Evolutionary conservation across 1,139 yeast genomes (phyloP), one percentile per base, ranked within the genome.

Genomic region (Chernovozyma aurita): DNA sequence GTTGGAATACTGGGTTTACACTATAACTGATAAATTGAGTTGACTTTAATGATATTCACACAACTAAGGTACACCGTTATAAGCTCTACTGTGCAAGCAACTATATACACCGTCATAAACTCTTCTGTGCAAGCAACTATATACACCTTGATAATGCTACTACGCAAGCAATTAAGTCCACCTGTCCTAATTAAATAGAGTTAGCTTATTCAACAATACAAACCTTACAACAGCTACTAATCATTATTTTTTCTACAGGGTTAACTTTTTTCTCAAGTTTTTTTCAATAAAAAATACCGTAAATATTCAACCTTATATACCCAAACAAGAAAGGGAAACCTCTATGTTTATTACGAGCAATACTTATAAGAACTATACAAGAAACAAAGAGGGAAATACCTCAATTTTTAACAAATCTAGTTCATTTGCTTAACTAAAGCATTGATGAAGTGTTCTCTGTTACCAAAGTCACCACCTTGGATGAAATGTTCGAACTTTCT

Each of bases 401-500:
- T 20, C 22, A 6, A 7, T 20, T 7, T 20, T 20, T 6, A 20
- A 20, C 22, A 20, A 20, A 20, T 20, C 73, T 83, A 85, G 88
- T 84, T 85, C 95, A 85, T 86, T 70, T 94, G 87, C 81, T 90
- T 88, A 70, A 92, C 90, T 74, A 94, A 85, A 71, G 86, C 85
- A 83, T 92, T 92, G 77, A 92, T 92, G 87, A 79, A 84, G 66
- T 90, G 86, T 78, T 92, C 98, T 76, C 97, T 88, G 95, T 92
- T 90, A 82, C 98, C 98, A 71, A 90, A 80, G 76, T 96, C 85
- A 81, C 98, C 98, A 79, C 98, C 97, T 80, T 90, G 97, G 80
- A 92, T 86, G 71, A 86, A 92, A 79, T 92, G 98, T 80, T 83
- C 84, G 95, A 92, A 92, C 83, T 92, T 92, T 85, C 97, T 88